Conservation (phyloP, 768 basidiomycete species). For the Lentinula lateritia region DNA sequence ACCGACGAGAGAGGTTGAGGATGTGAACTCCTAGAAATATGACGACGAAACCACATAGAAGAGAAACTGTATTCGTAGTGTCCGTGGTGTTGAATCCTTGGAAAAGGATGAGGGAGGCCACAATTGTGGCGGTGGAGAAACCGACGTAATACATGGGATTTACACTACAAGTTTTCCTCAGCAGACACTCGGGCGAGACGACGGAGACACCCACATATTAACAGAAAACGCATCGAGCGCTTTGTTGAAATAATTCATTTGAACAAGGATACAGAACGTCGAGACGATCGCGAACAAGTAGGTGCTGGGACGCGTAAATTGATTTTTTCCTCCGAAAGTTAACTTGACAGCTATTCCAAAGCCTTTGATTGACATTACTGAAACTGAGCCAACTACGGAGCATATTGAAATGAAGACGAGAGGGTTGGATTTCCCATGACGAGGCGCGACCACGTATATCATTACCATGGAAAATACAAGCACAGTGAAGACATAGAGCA, state of each 20-base stretch:
- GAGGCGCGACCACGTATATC: slow-evolving; percentile 83
- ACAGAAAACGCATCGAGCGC: slow-evolving; percentile 95
- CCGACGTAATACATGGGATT: slow-evolving; percentile 98
- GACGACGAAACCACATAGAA: slow-evolving; percentile 84
- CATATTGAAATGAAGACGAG: slow-evolving; percentile 95
- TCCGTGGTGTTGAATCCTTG: slow-evolving; percentile 93
- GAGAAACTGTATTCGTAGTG: slow-evolving; percentile 76
- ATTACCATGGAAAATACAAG: slow-evolving; percentile 77
- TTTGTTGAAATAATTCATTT: slow-evolving; percentile 98
- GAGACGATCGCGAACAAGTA: slow-evolving; percentile 90
- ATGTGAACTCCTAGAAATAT: slow-evolving; percentile 98
- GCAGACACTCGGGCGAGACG: neutral
- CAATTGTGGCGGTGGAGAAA: slow-evolving; percentile 89
- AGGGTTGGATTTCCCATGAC: slow-evolving; percentile 82
- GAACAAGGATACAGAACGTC: slow-evolving; percentile 77
- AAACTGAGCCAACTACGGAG: slow-evolving; percentile 90
- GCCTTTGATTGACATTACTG: slow-evolving; percentile 99
- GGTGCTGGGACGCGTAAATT: slow-evolving; percentile 92
- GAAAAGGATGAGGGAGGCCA: slow-evolving; percentile 94
- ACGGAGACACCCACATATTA: slow-evolving; percentile 70
- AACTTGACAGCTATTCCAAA: slow-evolving; percentile 96
- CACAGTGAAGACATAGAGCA: slow-evolving; percentile 86
- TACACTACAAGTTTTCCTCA: slow-evolving; percentile 45
- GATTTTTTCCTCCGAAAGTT: slow-evolving; percentile 89
- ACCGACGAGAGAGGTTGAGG: slow-evolving; percentile 71